These are phyloP conservation scores for Leishmania arabica DNA, from an alignment of 208 protist species.

Conservation along the genomic window DNA sequence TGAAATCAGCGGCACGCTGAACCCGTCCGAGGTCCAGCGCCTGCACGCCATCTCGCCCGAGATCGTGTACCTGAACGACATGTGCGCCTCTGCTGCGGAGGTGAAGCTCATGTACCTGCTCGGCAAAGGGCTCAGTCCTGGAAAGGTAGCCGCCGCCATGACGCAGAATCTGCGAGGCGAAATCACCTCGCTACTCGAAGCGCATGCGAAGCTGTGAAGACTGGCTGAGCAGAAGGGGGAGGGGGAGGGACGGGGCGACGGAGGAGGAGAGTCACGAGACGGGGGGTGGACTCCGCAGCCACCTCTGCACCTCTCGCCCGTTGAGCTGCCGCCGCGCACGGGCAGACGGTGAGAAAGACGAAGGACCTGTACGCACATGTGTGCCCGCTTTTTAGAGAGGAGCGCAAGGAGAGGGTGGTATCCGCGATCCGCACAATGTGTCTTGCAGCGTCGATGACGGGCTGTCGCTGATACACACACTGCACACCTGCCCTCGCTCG, in stretches of 20 bases:
- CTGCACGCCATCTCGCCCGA: conserved; percentile 37
- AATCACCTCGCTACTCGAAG: conserved; percentile 34
- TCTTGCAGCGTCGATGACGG: not conserved
- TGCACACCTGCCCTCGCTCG: not conserved
- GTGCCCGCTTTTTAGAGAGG: not conserved
- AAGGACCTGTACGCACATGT: not conserved
- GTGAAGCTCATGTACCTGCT: conserved; percentile 85
- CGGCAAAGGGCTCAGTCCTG: conserved; percentile 46
- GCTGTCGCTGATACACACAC: not conserved
- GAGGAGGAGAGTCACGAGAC: not conserved
- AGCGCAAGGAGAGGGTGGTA: not conserved
- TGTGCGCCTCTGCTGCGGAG: conserved; percentile 58
- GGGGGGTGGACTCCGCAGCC: not conserved
- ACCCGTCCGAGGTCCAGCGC: conserved; percentile 31
- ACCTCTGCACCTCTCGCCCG: not conserved
- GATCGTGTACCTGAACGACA: conserved; percentile 59
- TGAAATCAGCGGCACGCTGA: conserved; percentile 50
- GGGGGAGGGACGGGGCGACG: not conserved
- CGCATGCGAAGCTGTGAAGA: not conserved
- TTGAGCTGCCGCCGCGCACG: not conserved
- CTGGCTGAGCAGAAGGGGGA: not conserved
- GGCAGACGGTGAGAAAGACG: not conserved
- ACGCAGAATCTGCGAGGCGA: conserved; percentile 68
- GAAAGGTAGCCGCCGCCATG: conserved; percentile 45
- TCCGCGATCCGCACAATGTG: not conserved